Conservation (phyloP, 1,284 basidiomycete genomes). For the Pseudozyma flocculosa region DNA sequence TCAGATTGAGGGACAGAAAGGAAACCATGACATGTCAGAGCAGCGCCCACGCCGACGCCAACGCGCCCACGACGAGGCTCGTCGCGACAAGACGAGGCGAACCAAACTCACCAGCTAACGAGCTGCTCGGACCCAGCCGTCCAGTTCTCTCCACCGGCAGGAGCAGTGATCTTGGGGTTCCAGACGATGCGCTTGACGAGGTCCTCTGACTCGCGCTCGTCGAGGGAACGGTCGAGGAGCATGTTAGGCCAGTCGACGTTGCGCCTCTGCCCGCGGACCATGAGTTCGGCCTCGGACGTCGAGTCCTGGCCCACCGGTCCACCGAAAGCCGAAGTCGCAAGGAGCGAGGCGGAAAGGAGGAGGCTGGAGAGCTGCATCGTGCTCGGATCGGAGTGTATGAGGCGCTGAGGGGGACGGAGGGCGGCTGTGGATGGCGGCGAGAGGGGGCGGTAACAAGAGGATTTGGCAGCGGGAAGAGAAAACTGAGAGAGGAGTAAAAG, state of each 20-base stretch:
- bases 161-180: conserved; percentile 32
- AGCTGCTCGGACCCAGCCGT: conserved; percentile 11
- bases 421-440: no score
- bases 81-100: no score
- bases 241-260: conserved; percentile 12
- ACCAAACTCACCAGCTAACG: conserved; percentile 16
- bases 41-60: no score
- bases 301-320: conserved; percentile 15
- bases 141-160: conserved; percentile 16
- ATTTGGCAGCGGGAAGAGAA: no score
- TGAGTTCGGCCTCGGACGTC: conserved; percentile 12
- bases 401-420: no score
- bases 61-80: no score
- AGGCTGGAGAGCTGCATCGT: conserved; percentile 22
- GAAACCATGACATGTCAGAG: no score
- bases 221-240: conserved; percentile 9
- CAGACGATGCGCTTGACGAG: conserved; percentile 26
- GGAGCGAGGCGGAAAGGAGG: conserved; percentile 14
- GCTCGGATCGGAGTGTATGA: neutral
- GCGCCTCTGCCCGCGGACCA: conserved; percentile 24
- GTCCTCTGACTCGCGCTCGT: conserved; percentile 1
- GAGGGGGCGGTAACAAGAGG: no score
- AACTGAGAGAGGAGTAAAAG: no score
- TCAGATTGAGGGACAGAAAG: no score
- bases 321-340: conserved; percentile 10